Evolutionary conservation across 768 basidiomycete species (phyloP).

Genomic region (Leccinum incarnatum): DNA sequence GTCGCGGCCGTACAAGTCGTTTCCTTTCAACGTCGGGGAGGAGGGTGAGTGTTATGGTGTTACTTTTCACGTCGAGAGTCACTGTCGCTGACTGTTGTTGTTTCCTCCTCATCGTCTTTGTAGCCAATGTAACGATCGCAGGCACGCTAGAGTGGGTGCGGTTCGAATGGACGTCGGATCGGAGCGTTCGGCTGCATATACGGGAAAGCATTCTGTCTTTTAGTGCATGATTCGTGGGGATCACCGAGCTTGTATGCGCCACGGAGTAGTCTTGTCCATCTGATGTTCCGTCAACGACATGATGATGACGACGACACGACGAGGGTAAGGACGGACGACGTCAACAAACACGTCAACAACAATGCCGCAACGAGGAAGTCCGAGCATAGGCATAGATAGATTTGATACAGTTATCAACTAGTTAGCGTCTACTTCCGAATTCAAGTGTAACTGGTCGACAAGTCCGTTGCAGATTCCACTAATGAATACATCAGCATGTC

Average conservation of each 20-base stretch:
- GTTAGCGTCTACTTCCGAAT: not conserved
- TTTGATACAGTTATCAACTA: not conserved
- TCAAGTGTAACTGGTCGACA: not conserved
- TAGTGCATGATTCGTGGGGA: slow-evolving; percentile 54
- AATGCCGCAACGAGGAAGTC: too few species aligned
- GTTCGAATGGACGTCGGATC: slow-evolving; percentile 83
- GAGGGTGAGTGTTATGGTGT: slow-evolving; percentile 54
- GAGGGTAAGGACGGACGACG: too few species aligned
- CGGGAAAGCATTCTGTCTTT: slow-evolving; percentile 83
- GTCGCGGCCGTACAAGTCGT: slow-evolving; percentile 83
- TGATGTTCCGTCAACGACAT: too few species aligned
- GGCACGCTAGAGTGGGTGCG: slow-evolving; percentile 68
- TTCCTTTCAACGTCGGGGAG: slow-evolving; percentile 80
- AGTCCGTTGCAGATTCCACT: not conserved
- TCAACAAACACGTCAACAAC: too few species aligned
- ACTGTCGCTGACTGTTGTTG: not conserved
- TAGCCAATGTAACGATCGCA: slow-evolving; percentile 56
- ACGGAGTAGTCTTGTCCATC: not conserved
- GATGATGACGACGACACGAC: too few species aligned
- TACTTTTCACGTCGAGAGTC: not conserved
- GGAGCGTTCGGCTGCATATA: slow-evolving; percentile 81
- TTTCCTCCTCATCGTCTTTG: not conserved
- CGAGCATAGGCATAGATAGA: too few species aligned
- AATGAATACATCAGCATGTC: not conserved
- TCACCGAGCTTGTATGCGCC: not conserved